Conservation (phyloP, 2,329 filamentous ascomycete species). For the Apiospora malaysiana region DNA sequence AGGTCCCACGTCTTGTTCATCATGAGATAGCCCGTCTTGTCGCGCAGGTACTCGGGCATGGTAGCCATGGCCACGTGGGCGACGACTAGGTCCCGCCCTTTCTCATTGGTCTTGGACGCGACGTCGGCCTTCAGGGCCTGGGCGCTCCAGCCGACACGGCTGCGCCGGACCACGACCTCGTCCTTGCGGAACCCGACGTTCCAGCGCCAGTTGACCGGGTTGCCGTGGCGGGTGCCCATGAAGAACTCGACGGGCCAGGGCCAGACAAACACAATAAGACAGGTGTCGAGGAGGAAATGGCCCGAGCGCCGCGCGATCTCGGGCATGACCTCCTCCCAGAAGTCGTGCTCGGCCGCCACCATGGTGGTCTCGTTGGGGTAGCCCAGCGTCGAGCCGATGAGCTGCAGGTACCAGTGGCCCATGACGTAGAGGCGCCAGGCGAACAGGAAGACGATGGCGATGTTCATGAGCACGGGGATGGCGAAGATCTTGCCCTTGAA, state of each 20-base stretch:
- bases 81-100: conserved; percentile 63
- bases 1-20: conserved; percentile 88
- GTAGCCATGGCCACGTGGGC: conserved; percentile 72
- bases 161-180: conserved; percentile 83
- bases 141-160: conserved; percentile 70
- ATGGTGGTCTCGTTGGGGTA: conserved; percentile 71
- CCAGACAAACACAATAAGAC: conserved; percentile 70
- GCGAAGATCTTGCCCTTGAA: conserved; percentile 86
- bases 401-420: conserved; percentile 73
- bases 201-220: conserved; percentile 75
- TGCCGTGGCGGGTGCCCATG: conserved; percentile 61
- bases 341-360: conserved; percentile 57
- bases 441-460: conserved; percentile 68
- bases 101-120: conserved; percentile 49
- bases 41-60: conserved; percentile 66
- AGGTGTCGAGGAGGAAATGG: conserved; percentile 76
- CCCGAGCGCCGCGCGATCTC: conserved; percentile 65
- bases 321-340: conserved; percentile 59
- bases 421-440: conserved; percentile 72
- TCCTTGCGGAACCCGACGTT: conserved; percentile 75
- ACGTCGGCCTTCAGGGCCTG: conserved; percentile 59
- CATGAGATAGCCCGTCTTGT: conserved; percentile 87
- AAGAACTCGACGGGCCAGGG: conserved; percentile 79
- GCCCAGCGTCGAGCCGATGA: conserved; percentile 70
- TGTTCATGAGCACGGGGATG: conserved; percentile 79